Base-by-base conservation (phyloP, 306 rosid genomes). In the Mimosa pudica region DNA sequence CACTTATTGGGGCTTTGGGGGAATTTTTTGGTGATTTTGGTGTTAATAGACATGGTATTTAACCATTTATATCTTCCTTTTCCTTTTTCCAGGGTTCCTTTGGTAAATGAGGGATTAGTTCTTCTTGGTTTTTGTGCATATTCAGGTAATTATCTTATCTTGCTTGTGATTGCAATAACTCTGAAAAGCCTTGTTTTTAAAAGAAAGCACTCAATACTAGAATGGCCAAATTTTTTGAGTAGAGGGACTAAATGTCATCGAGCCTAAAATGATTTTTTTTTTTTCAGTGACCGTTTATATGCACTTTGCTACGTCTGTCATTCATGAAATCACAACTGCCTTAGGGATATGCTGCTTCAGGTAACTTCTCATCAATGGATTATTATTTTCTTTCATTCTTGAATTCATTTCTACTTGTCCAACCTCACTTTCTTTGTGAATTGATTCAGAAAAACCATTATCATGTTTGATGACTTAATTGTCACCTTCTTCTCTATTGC, bases 261-360 rank as follows among this genome's bases (percentile, higher is more conserved):
- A 5, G 4, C 51, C 73, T 5, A 48, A 48, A 48, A 11, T 48
- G 52, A 8, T 8, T 47, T 3, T 10, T 47, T 10, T 47, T 47
- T 48, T 2, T 48, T 48, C 97, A 96, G 96, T 11, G 78, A 49
- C 85, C n/a, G 86, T 96, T 63, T 96, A 96, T 88, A 78, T 93
- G 88, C 86, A 93, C 79, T 96, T 96, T 14, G 96, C 96, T 0
- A 93, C 89, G 7, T 83, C 96, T 4, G 96, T 96, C 71, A 65
- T 96, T 84, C 90, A 85, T 77, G 98, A 96, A 79, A 93, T 96
- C 35, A 96, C 89, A 60, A 52, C 82, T 55, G 97, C 99, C 70
- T 77, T 95, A 81, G 99, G 99, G 82, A 95, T 93, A 64, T 92
- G 80, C 80, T 93, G 99, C 83, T 93, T 95, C 92, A 93, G 98